These are phyloP conservation scores for Didymella glomerata DNA, from an alignment of 2,329 filamentous ascomycete species.

Conservation along the genomic window DNA sequence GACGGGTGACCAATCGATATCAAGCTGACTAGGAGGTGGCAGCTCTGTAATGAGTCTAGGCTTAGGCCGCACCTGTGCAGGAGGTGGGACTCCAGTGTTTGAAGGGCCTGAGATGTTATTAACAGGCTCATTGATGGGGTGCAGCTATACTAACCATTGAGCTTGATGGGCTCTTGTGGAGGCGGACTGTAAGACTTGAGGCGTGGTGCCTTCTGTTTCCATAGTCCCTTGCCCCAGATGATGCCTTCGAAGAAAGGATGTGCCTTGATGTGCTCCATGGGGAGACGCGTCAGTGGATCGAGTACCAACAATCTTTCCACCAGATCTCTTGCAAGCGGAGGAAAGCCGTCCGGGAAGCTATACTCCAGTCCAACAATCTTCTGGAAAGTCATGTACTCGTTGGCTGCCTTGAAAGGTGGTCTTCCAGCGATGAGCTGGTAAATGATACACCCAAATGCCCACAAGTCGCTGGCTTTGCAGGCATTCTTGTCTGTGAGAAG, in stretches of 20 bases:
- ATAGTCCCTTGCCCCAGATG: conserved; percentile 81
- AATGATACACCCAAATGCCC: conserved; percentile 98
- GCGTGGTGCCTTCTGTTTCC: conserved; percentile 88
- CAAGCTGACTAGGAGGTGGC: conserved; percentile 93
- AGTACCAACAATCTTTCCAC: conserved; percentile 90
- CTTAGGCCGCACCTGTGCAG: conserved; percentile 62
- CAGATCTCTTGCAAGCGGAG: conserved; percentile 82
- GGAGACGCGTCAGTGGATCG: conserved; percentile 83
- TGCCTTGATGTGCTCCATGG: conserved; percentile 95
- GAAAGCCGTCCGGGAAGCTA: conserved; percentile 89
- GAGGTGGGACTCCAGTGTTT: conserved; percentile 33
- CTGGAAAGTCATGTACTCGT: conserved; percentile 97
- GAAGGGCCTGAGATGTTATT: conserved; percentile 40
- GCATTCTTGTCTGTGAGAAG: conserved; percentile 96
- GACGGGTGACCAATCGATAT: conserved; percentile 98
- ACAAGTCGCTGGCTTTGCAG: conserved; percentile 96
- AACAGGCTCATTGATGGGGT: conserved; percentile 17
- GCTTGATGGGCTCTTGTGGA: conserved; percentile 69
- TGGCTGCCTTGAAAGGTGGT: conserved; percentile 93
- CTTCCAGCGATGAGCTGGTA: conserved; percentile 96
- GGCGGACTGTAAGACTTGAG: conserved; percentile 85
- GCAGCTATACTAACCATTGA: conserved; percentile 52
- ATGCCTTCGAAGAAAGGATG: conserved; percentile 95
- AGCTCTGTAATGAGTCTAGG: conserved; percentile 87
- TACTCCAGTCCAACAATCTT: conserved; percentile 97